A percentile compares a stretch with the other conserved stretches of the same genome.
These are phyloP conservation scores for Colletotrichum shisoi DNA, from an alignment of 2,329 filamentous ascomycete genomes.

Conservation along the genomic window DNA sequence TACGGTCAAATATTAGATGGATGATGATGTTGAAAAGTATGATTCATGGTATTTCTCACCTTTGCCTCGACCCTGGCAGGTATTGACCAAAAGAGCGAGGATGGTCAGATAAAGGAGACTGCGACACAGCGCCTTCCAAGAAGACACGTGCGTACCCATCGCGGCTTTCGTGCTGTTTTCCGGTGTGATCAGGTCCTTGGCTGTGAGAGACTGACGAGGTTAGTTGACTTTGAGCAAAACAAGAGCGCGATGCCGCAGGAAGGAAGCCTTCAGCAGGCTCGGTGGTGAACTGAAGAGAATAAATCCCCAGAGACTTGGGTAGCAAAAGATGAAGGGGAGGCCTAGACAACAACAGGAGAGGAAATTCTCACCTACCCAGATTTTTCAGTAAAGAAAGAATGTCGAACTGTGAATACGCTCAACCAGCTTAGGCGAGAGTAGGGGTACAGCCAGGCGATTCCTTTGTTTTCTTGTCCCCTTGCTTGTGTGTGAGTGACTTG, in stretches of 20 bases:
- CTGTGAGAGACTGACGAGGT: not conserved
- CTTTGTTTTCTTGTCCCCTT: not conserved
- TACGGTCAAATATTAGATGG: not conserved
- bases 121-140: not conserved
- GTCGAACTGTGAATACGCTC: not conserved
- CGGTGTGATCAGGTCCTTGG: not conserved
- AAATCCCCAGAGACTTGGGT: no score
- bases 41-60: not conserved
- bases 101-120: not conserved
- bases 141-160: not conserved
- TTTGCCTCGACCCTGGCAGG: conserved; percentile 11
- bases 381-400: not conserved
- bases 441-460: not conserved
- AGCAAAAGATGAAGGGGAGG: not conserved
- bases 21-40: no score
- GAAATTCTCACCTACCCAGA: not conserved
- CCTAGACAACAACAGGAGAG: not conserved
- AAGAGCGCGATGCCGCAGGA: not conserved
- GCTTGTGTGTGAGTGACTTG: not conserved
- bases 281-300: not conserved
- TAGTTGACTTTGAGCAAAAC: not conserved
- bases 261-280: no score
- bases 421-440: not conserved
- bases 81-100: not conserved
- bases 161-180: not conserved